Base-by-base conservation (phyloP, 495 filamentous ascomycete species). In the Cryomyces antarcticus region DNA sequence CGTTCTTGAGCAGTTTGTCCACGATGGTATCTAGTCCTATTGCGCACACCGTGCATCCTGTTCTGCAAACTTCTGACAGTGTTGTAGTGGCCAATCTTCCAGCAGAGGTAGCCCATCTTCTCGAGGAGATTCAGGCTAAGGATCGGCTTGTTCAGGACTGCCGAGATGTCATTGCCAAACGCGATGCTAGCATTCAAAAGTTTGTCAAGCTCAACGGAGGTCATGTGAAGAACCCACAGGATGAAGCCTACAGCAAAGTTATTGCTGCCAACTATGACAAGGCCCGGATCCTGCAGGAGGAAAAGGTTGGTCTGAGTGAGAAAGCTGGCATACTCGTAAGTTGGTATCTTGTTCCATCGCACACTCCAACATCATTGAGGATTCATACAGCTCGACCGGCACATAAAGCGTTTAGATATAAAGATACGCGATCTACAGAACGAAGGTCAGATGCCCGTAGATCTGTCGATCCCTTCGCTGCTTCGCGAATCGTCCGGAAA, bases 121-220 rank as follows among this genome's bases (percentile, higher is more conserved):
- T 93, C 59, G 89, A 95, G 54, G 89, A 97, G 61, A 84, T 96
- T 30, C 72, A 78, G 52, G 82, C 84, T 46, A 95, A 95, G 61
- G 88, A 97, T 55, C 72, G 73, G 42, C 60, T 71, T 34, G 78
- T 87, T 52, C 69, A 79, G 50, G 81, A 87, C 31, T 81, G 77
- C 52, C 66, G 80, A 35, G 66, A 66, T 36, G 69, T 70, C 17
- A 85, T 92, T 64, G 77, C 77, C 47, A 74, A 77, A 17, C 74
- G 77, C 42, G 89, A 97, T 53, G 68, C 55, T 45, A 80, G 76
- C 50, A 70, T 97, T 41, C 89, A 97, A 57, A 93, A 86, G 59
- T 88, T 77, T 64, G 80, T 95, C 61, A 86, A 82, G 56, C 45
- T 74, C 12, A 80, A 93, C 56, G 84, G 88, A 43, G 84, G 81